Base-by-base conservation (phyloP, 345 rosid genomes). In the Aurinia saxatilis region DNA sequence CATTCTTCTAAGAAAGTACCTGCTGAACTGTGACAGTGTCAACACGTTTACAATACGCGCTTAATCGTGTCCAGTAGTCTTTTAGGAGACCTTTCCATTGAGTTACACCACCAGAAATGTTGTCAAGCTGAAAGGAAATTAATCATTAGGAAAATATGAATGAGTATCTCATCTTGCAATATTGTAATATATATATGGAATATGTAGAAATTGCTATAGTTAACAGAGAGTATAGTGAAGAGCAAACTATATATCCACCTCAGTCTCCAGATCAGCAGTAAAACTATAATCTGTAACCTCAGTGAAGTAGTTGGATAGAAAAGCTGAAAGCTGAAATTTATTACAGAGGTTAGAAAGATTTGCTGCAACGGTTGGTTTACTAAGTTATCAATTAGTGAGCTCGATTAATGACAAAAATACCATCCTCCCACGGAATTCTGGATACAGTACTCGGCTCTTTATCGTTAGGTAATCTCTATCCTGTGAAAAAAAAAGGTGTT, bases 371-470 rank as follows among this genome's bases (percentile, higher is more conserved):
- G 44, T 49, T 37, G 38, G 57, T 49, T 23, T 35, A 54, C 44
- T 18, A 57, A 34, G 18, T 27, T 33, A 66, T 27, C 15, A 72
- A 51, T 31, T 18, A 18, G 36, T 9, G n/a, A n/a, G n/a, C n/a
- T n/a, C n/a, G n/a, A n/a, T n/a, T n/a, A n/a, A 8, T 42, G 46
- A 23, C n/a, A n/a, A 66, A 70, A 78, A 41, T 93, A 93, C 99
- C 99, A 93, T 90, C 58, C 99, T 91, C 55, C 96, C 99, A 56
- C 96, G 97, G 74, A 90, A 93, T 73, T 93, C 99, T 4, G 99
- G 99, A 78, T 80, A 49, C 45, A 93, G 45, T 38, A 78, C 79
- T 46, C 84, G 90, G 49, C 37, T 84, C 74, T 85, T 85, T 50
- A 82, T 59, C 8, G 84, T 85, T 63, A 93, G 78, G 53, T 93